Conservation (phyloP, 75 land plant genomes). For the Pinus tabuliformis region DNA sequence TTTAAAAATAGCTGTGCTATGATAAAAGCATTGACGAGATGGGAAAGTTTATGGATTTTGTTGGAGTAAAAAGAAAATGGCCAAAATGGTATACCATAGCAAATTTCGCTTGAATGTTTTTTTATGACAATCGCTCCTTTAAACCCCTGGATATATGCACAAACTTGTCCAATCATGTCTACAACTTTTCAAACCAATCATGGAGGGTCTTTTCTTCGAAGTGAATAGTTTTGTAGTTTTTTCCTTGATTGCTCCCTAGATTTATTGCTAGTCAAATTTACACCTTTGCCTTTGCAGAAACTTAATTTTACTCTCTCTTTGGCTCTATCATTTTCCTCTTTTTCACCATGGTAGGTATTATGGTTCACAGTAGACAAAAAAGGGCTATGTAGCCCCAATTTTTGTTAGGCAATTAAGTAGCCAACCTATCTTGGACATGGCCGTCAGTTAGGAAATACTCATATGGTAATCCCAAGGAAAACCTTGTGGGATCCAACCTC, state of each 20-base stretch:
- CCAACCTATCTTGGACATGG: not conserved
- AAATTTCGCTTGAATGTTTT: not conserved
- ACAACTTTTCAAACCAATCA: not conserved
- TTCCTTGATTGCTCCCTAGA: not conserved
- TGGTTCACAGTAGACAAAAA: not conserved
- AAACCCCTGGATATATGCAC: too few species aligned
- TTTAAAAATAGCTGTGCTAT: too few species aligned
- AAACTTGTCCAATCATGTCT: not conserved
- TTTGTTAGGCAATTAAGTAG: not conserved
- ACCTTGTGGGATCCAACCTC: too few species aligned
- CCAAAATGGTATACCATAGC: not conserved
- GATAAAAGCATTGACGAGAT: too few species aligned
- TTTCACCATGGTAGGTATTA: not conserved
- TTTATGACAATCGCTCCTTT: not conserved
- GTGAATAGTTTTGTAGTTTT: not conserved
- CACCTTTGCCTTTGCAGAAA: not conserved
- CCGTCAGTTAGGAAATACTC: too few species aligned
- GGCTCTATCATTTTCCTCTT: not conserved
- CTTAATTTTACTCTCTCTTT: not conserved
- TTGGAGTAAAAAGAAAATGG: not conserved
- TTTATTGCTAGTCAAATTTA: not conserved
- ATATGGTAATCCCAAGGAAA: too few species aligned
- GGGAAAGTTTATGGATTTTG: too few species aligned
- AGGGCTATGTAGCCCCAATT: not conserved
- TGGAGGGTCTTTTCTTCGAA: not conserved